Evolutionary conservation across 2,329 filamentous ascomycete genomes (phyloP), one percentile per base, ranked within the genome.

Genomic region (Botrytis pseudocinerea): DNA sequence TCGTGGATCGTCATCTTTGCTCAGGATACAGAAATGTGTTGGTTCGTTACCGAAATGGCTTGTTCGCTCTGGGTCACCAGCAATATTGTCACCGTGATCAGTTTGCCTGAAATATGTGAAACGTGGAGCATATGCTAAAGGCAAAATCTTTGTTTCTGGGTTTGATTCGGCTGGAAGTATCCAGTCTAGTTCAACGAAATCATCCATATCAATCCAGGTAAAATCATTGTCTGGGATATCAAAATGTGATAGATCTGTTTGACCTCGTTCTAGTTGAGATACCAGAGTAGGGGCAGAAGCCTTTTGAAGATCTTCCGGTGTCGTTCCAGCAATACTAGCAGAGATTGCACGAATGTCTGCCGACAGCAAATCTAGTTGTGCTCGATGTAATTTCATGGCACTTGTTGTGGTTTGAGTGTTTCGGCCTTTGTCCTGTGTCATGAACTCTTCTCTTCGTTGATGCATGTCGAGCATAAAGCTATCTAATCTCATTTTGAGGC

Each of bases 151-250:
- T 0, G 95, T 98, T 77, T 97, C 92, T 0, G 95, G 95, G 77
- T 97, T 97, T 46, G 92, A 90, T 80, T 97, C 93, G 22, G 93
- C 92, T 0, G 95, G 95, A 38, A 98, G 83, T 71, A 97, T 95
- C 95, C 95, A 98, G 81, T 98, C 97, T 35, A 99, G 85, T 82
- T 99, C 96, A 44, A 99, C 95, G 82, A 99, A 99, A 81, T 99
- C 96, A 80, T 99, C 96, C 94, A 99, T 98, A 80, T 99, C 96
- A 75, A 99, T 95, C 96, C 96, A 99, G 72, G 92, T 94, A 77
- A 94, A 91, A 79, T 99, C 96, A 71, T 97, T 93, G 81, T 99
- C 96, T 0, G 96, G 95, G 68, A 99, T 99, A 0, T 91, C 95
- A 80, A 99, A 99, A 70, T 92, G 91, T 0, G 95, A 97, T 68